These are phyloP conservation scores for Penicillium concentricum DNA, from an alignment of 2,329 filamentous ascomycete species.

Conservation along the genomic window DNA sequence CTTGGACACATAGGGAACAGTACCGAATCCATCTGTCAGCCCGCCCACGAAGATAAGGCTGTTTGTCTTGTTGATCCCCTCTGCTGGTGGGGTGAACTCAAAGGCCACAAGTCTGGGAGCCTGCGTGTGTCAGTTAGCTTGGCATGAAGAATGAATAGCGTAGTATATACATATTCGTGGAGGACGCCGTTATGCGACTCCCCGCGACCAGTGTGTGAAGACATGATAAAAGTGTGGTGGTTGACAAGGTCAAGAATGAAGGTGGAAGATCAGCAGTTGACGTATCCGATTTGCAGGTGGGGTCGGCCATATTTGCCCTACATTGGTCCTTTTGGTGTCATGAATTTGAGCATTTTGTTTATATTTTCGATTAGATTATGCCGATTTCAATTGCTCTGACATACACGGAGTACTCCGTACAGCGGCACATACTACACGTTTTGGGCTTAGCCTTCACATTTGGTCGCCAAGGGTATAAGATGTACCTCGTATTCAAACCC, in stretches of 20 bases:
- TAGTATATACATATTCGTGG: constrained; percentile 37
- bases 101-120: constrained; percentile 42
- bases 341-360: background rate
- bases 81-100: constrained; percentile 34
- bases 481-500: background rate
- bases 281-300: constrained; percentile 4
- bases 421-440: background rate
- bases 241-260: background rate
- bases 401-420: too few species aligned
- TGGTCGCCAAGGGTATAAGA: background rate
- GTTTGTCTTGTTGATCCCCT: constrained; percentile 38
- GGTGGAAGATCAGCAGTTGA: constrained; percentile 11
- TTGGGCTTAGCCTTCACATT: background rate
- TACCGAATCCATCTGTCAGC: constrained; percentile 57
- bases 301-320: background rate
- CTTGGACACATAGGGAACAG: constrained; percentile 53
- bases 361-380: background rate
- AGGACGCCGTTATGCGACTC: constrained; percentile 32
- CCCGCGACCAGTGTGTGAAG: constrained; percentile 13
- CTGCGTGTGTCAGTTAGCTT: constrained; percentile 22
- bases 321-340: background rate
- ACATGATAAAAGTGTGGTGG: constrained; percentile 6
- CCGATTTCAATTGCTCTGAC: background rate
- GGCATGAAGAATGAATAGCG: background rate
- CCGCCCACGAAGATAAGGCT: constrained; percentile 61